Conservation (phyloP, 805 yeast species). For the Saccharomycopsis javanensis region DNA sequence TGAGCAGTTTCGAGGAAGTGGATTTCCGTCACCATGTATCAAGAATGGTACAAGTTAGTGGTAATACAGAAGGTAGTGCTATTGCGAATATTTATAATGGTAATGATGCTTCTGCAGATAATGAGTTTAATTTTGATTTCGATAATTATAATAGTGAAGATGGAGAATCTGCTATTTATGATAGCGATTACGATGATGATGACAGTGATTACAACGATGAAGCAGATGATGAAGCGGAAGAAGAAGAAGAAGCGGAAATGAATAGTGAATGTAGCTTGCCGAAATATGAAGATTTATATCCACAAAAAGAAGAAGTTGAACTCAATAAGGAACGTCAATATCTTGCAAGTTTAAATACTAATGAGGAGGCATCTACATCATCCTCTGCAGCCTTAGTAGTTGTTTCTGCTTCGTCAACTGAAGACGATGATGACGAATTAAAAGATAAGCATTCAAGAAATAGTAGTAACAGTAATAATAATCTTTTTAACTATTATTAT, state of each 20-base stretch:
- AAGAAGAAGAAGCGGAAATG: conserved; percentile 14
- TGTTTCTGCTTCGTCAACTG: conserved; percentile 1
- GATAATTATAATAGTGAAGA: conserved; percentile 22
- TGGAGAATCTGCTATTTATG: conserved; percentile 18
- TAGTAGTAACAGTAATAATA: conserved; percentile 23
- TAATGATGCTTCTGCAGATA: conserved; percentile 21
- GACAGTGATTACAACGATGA: conserved; percentile 4
- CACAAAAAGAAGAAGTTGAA: conserved; percentile 26
- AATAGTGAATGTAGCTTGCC: conserved; percentile 43
- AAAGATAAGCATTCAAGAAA: not conserved
- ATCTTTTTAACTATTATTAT: conserved; percentile 23
- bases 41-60: conserved; percentile 21
- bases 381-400: conserved; percentile 20
- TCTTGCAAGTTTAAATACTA: conserved; percentile 1
- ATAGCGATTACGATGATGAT: conserved; percentile 22
- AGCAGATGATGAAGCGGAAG: conserved; percentile 13
- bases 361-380: conserved; percentile 21
- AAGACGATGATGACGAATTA: not conserved
- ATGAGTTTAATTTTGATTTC: conserved; percentile 15
- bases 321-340: not conserved
- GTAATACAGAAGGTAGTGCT: not conserved
- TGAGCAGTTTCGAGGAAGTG: conserved; percentile 23
- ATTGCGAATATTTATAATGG: not conserved
- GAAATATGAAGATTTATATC: conserved; percentile 67
- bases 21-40: conserved; percentile 26